Base-by-base conservation (phyloP, 257 asterid genomes). In the Petrea volubilis region DNA sequence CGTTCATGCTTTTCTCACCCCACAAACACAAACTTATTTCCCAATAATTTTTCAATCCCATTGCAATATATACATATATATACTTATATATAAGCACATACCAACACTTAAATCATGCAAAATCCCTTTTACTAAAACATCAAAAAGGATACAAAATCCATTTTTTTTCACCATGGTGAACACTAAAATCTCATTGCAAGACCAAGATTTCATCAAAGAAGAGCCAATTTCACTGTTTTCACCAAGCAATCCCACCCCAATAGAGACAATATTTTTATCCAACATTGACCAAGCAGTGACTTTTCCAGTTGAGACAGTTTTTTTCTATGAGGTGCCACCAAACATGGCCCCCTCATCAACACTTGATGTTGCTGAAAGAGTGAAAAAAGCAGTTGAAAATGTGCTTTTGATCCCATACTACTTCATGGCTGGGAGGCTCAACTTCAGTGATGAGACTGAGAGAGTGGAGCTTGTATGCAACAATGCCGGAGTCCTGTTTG, bases 401-500 rank as follows among this genome's bases (percentile, higher is more conserved):
- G 74, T 50, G 68, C 83, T 83, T 67, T 64, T 83, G 51, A 67
- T 67, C 11, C 88, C 85, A 6, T 83, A 80, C 14, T 83, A 83
- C 31, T 83, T 83, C 80, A 55, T 80, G 86, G 82, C 84, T 52
- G 84, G 88, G 15, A 80, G 88, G 76, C 85, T 83, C 9, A 71
- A 57, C 43, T 78, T 77, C 64, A 74, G 72, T 41, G 56, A 64
- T 23, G 80, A 78, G 33, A 53, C 69, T 15, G 60, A 64, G 34
- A 83, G 88, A 23, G 11, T 80, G 20, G 86, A 80, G 78, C 88
- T 83, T 23, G n/a, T 72, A 1, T 83, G 86, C 74, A 80, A 75
- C 64, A 83, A 80, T 76, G 78, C 75, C 28, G 85, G 88, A 17
- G 85, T 73, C 25, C 3, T 65, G 79, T 83, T 80, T 68, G 83